Evolutionary conservation across 805 yeast genomes (phyloP).

Genomic region (Starmerella bombi): DNA sequence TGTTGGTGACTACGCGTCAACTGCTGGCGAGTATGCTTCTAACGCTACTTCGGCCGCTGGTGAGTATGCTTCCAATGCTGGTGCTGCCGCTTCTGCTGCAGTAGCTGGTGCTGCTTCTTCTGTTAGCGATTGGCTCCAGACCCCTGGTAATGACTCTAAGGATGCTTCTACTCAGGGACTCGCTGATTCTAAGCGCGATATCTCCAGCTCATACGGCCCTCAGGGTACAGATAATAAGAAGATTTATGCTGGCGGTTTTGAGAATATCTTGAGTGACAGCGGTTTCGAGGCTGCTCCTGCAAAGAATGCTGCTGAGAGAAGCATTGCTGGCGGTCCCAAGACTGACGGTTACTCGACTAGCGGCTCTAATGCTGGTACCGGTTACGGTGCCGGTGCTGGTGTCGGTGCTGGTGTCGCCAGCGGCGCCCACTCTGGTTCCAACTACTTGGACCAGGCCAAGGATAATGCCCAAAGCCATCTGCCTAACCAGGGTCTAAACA

Average conservation of each 20-base stretch:
- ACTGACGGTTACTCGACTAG: background rate
- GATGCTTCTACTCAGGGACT: no score
- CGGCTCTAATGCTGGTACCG: conserved; percentile 3
- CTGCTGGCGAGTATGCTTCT: background rate
- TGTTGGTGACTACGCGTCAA: background rate
- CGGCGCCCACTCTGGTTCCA: conserved; percentile 6
- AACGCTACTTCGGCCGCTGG: background rate
- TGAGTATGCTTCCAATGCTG: background rate
- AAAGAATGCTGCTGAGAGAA: conserved; percentile 2
- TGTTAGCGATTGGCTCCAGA: conserved; percentile 7
- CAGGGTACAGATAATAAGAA: background rate
- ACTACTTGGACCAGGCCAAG: no score
- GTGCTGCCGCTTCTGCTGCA: conserved; percentile 10
- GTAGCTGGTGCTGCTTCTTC: conserved; percentile 12
- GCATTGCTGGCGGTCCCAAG: conserved; percentile 11
- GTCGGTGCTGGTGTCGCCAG: conserved; percentile 5
- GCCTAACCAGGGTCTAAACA: no score
- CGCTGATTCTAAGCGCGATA: no score
- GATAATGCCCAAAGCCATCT: no score
- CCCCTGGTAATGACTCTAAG: background rate
- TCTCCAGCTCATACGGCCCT: no score
- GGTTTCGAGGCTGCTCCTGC: conserved; percentile 15
- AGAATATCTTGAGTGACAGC: conserved; percentile 9
- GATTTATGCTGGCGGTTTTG: conserved; percentile 15
- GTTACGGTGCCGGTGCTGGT: conserved; percentile 10